Evolutionary conservation across 2,329 filamentous ascomycete genomes (phyloP), one percentile per base, ranked within the genome.

Genomic region (Penicillium occitanis): DNA sequence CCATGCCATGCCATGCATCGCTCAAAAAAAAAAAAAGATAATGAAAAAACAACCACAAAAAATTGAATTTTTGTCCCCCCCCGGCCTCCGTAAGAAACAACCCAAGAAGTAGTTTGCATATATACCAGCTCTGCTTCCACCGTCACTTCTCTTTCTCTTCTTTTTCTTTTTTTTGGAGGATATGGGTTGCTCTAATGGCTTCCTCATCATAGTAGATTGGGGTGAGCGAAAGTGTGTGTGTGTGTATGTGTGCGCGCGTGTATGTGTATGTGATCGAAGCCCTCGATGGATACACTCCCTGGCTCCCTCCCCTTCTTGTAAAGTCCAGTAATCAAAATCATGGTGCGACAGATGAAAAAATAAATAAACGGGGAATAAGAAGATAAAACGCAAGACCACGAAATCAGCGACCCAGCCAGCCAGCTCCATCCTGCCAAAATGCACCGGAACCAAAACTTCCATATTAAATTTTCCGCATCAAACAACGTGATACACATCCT

Each of bases 341-440:
- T 58, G 51, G 58, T 19, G 44, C 37, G 30, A 46, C 25, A 57
- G 25, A 14, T 66, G 35, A 55, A 44, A 60, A 40, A 63, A 62
- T 25, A 25, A 55, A 63, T 33, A 37, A 53, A 63, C 37, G 37
- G 50, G 19, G 55, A 35, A 22, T 50, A 44, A 37, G 62, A 53
- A 48, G 35, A 63, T 63, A 33, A 60, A 65, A 61, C 42, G n/a
- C 50, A 44, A 64, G 33, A 69, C 72, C 71, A 69, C 71, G 69
- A 69, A 77, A 78, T 73, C 76, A 73, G 76, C 72, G 71, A 77
- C 76, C 48, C 75, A 75, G 76, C 76, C 76, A 75, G 71, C 76
- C 77, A 76, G 77, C 77, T 78, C 77, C 77, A 77, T 75, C 68
- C 76, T 76, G 75, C 78, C 76, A 75, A 69, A 73, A 79, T 79